These are phyloP conservation scores for Cercospora zeina DNA, from an alignment of 2,329 filamentous ascomycete species.

Conservation along the genomic window DNA sequence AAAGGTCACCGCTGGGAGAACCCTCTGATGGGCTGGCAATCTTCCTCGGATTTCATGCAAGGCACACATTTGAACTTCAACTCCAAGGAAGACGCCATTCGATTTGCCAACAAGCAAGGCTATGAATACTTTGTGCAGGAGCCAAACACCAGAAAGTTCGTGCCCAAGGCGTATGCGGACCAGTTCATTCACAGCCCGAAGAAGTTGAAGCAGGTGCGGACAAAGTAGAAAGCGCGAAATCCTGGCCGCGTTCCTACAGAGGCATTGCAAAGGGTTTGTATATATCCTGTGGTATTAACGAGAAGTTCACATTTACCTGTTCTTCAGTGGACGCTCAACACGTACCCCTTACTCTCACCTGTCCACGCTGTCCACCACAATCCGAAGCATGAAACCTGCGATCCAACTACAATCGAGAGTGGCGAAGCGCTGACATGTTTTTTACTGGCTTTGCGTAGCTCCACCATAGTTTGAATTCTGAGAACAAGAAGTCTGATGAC, in stretches of 20 bases:
- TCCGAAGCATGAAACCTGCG: neutral
- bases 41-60: constrained; percentile 91
- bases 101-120: constrained; percentile 96
- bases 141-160: constrained; percentile 81
- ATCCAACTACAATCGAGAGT: neutral
- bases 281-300: constrained; percentile 16
- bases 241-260: neutral
- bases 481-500: neutral
- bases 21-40: constrained; percentile 97
- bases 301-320: constrained; percentile 7
- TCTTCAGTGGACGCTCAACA: neutral
- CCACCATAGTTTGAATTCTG: neutral
- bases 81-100: constrained; percentile 89
- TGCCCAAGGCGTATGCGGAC: constrained; percentile 93
- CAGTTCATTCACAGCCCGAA: constrained; percentile 85
- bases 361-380: neutral
- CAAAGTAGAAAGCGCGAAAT: constrained; percentile 64
- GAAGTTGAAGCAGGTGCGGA: constrained; percentile 79
- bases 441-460: neutral
- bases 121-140: constrained; percentile 99
- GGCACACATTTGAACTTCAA: constrained; percentile 89
- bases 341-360: neutral
- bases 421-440: neutral
- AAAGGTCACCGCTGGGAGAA: constrained; percentile 99
- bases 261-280: constrained; percentile 3